Evolutionary conservation across 2,329 filamentous ascomycete species (phyloP), one percentile per base, ranked within the genome.

Genomic region (Cercospora brassicicola): DNA sequence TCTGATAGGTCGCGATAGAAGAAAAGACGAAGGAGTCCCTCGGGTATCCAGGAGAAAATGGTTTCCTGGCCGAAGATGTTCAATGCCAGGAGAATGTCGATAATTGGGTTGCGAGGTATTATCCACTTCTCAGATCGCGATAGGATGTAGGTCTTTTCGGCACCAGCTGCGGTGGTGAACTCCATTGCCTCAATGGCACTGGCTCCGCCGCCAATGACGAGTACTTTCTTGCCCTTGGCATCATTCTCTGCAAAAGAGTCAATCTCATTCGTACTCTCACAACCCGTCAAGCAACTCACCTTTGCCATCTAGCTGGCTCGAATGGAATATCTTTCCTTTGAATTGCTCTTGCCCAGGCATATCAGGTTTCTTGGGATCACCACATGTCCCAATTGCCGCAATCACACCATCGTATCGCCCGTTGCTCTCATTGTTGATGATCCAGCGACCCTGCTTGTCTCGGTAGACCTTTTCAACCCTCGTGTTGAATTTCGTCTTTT

Each of bases 1-100:
- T 93, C 88, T 73, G 89, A 81, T 2, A 96, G 85, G 73, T 95
- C 92, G 15, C 92, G 87, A 77, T 96, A 96, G 82, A 96, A 96
- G 81, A 94, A 86, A 70, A 90, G 87, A 69, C 88, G 88, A 0
- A 96, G 85, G 0, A 96, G 81, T 55, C 84, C 84, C 78, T 96
- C 92, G 0, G 93, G 92, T 45, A 96, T 90, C 84, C 89, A 92
- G 0, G 90, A 92, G 18, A 95, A 80, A 0, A 86, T 77, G 67
- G 90, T 95, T 78, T 95, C 90, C 36, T 71, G 65, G 1, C 92
- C 92, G 68, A 94, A 89, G 62, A 95, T 86, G 78, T 96, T 96
- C 74, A 93, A 81, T 2, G 91, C 87, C 1, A 96, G 85, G 1
- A 96, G 82, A 1, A 87, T 83, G 76, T 96, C 89, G 61, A 95